Evolutionary conservation across 345 rosid species (phyloP).

Genomic region (Odontarrhena argentea): DNA sequence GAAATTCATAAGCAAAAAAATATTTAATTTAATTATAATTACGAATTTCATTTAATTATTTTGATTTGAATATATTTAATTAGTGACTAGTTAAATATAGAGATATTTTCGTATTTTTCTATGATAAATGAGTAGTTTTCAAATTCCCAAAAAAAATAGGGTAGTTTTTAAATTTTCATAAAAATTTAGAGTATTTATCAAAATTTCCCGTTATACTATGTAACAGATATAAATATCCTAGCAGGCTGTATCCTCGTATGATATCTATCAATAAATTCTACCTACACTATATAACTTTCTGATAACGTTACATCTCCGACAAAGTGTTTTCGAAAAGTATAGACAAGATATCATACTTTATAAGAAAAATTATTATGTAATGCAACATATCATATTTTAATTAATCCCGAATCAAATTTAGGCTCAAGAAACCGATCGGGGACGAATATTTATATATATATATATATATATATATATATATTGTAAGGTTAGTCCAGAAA

Average conservation of each 20-base stretch:
- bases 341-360: neutral
- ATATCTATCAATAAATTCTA: neutral
- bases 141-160: no score
- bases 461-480: no score
- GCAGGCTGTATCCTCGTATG: neutral
- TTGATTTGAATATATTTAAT: no score
- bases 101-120: no score
- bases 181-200: no score
- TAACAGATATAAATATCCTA: neutral
- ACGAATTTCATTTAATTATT: no score
- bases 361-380: no score
- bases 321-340: neutral
- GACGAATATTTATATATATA: neutral
- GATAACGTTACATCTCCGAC: conserved; percentile 8
- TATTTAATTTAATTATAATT: no score
- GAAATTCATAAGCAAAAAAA: no score
- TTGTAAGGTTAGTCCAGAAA: neutral
- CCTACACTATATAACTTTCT: neutral
- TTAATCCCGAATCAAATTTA: neutral
- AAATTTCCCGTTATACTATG: neutral
- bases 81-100: no score
- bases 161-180: no score
- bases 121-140: no score
- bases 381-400: conserved; percentile 19
- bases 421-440: neutral